These are phyloP conservation scores for Tetrapyrgos nigripes DNA, from an alignment of 1,284 basidiomycete species.

Conservation along the genomic window DNA sequence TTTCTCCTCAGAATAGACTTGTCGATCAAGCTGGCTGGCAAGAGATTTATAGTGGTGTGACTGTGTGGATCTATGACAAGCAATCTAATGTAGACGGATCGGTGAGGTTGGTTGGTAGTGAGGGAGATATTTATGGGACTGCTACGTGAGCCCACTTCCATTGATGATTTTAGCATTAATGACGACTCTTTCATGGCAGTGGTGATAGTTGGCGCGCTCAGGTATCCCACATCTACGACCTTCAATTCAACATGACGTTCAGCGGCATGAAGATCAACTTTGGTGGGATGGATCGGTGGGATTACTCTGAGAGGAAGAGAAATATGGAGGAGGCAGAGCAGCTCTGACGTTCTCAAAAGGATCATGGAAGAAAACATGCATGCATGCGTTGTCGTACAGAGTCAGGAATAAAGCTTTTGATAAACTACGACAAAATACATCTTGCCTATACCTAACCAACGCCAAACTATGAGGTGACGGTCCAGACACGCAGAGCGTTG, in stretches of 20 bases:
- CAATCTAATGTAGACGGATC: constrained; percentile 69
- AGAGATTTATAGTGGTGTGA: constrained; percentile 73
- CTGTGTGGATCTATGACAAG: constrained; percentile 77
- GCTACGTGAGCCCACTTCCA: constrained; percentile 64
- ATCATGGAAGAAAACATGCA: background rate
- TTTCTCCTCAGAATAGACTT: constrained; percentile 60
- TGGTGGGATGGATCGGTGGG: constrained; percentile 77
- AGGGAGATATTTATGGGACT: constrained; percentile 71
- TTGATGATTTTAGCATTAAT: background rate
- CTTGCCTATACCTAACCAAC: constrained; percentile 5
- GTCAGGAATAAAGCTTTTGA: constrained; percentile 6
- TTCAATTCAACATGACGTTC: constrained; percentile 70
- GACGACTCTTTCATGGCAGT: constrained; percentile 41
- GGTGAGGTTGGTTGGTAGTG: constrained; percentile 63
- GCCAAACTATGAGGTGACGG: constrained; percentile 70
- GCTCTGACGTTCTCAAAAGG: background rate
- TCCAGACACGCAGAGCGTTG: constrained; percentile 92
- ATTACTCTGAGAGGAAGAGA: constrained; percentile 62
- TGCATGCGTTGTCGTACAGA: constrained; percentile 2
- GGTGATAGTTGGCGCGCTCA: constrained; percentile 82
- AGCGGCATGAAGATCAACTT: constrained; percentile 77
- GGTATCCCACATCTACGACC: constrained; percentile 70
- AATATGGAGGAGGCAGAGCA: constrained; percentile 59
- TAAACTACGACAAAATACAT: constrained; percentile 1
- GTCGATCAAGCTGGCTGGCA: constrained; percentile 69